Evolutionary conservation across 129 eudicot genomes (phyloP).

Genomic region (Pseudognaphalium luteoalbum): DNA sequence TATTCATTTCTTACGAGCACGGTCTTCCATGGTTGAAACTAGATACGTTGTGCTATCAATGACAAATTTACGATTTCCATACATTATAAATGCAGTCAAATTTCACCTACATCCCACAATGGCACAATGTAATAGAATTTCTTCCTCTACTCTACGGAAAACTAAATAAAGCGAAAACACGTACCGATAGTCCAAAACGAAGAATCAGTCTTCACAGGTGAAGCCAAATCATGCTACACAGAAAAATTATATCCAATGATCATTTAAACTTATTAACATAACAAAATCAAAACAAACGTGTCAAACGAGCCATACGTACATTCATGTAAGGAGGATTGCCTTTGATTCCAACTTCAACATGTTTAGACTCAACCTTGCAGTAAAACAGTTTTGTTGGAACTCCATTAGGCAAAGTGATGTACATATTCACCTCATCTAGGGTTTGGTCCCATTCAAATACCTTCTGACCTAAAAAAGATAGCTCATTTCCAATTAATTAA

Average conservation of each 20-base stretch:
- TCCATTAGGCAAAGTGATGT: constrained; percentile 69
- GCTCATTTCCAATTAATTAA: constrained; percentile 5
- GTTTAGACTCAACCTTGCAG: constrained; percentile 78
- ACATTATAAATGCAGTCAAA: too few relatives aligned
- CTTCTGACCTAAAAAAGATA: constrained; percentile 56
- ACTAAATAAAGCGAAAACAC: not conserved
- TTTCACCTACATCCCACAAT: not conserved
- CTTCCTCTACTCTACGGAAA: not conserved
- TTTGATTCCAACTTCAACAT: constrained; percentile 89
- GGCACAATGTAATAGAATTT: not conserved
- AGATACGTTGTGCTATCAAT: not conserved
- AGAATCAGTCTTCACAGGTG: constrained; percentile 80
- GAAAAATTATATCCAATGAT: not conserved
- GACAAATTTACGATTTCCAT: not conserved
- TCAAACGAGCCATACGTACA: constrained; percentile 34
- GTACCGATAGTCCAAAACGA: constrained; percentile 95
- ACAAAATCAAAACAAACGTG: not conserved
- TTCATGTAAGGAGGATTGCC: constrained; percentile 92
- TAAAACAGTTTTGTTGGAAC: constrained; percentile 71
- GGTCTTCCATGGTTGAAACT: not conserved
- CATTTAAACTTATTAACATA: not conserved
- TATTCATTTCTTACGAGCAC: too few relatives aligned
- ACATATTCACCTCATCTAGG: constrained; percentile 88
- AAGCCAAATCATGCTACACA: constrained; percentile 76
- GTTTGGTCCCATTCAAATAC: constrained; percentile 99